Conservation (phyloP, 345 rosid species). For the Moricandia arvensis region DNA sequence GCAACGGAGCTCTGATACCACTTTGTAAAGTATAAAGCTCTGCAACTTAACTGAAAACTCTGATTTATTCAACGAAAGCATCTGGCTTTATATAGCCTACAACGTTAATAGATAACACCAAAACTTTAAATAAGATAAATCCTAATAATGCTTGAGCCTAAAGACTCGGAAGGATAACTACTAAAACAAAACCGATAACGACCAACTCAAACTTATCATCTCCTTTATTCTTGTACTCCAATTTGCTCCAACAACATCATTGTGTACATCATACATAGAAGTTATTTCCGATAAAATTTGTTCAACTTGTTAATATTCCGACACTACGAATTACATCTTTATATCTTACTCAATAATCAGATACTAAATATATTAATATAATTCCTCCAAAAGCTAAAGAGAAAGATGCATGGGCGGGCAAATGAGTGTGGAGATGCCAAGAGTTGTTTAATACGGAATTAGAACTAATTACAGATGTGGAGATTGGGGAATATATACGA, state of each 20-base stretch:
- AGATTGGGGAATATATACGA: slow-evolving; percentile 31
- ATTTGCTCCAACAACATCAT: too few species aligned
- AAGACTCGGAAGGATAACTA: too few species aligned
- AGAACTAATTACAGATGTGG: slow-evolving; percentile 26
- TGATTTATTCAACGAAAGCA: neutral
- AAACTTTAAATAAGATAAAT: too few species aligned
- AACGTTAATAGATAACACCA: neutral
- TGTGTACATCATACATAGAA: neutral
- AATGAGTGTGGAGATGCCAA: slow-evolving; percentile 38
- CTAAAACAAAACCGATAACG: too few species aligned
- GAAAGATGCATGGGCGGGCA: slow-evolving; percentile 28
- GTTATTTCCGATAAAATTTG: neutral
- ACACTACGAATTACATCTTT: neutral
- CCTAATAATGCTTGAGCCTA: neutral
- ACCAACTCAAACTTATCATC: too few species aligned
- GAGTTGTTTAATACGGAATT: slow-evolving; percentile 38
- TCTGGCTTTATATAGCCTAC: neutral
- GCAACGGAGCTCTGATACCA: too few species aligned
- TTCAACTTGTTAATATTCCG: neutral
- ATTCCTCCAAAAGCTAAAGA: slow-evolving; percentile 14
- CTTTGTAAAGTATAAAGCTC: too few species aligned
- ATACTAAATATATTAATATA: neutral
- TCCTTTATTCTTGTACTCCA: too few species aligned
- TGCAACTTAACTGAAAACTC: neutral
- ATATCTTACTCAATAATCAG: neutral